phyloP scores from a whole-genome alignment of 2,329 filamentous ascomycete genomes.

The Chaetoscypha palmicola region DNA sequence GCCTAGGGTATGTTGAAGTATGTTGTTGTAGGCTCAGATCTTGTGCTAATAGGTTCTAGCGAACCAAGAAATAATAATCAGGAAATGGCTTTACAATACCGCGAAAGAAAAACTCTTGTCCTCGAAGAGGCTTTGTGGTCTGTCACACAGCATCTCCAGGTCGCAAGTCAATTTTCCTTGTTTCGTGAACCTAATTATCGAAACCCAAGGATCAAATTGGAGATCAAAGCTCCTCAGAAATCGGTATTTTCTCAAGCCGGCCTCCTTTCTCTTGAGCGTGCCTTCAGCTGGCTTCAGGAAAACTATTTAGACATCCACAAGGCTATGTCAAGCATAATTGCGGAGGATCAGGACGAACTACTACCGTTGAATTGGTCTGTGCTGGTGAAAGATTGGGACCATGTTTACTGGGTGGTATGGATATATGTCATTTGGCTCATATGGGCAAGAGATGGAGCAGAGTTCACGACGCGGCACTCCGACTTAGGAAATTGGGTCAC shows the following conservation, averaged over 20 bases:
- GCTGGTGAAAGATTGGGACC: conserved; percentile 23
- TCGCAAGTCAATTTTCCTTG: conserved; percentile 3
- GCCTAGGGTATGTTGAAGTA: conserved; percentile 7
- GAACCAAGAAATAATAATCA: conserved; percentile 21
- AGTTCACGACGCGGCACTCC: conserved; percentile 6
- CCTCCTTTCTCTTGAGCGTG: conserved; percentile 20
- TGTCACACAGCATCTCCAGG: conserved; percentile 4
- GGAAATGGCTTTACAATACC: conserved; percentile 20
- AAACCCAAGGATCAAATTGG: not conserved
- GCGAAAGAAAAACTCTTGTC: conserved; percentile 18
- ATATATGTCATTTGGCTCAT: conserved; percentile 17
- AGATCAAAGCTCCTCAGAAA: not conserved
- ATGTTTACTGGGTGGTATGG: conserved; percentile 25
- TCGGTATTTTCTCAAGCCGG: conserved; percentile 2
- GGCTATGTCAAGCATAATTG: conserved; percentile 13
- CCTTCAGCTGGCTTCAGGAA: conserved; percentile 17
- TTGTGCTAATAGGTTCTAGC: no score
- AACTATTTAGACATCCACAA: conserved; percentile 11
- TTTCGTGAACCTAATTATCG: conserved; percentile 8
- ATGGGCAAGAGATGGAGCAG: conserved; percentile 10
- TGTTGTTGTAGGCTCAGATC: not conserved
- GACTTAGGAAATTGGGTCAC: conserved; percentile 11
- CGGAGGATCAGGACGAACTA: conserved; percentile 24
- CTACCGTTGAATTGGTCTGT: conserved; percentile 23
- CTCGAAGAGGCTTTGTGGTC: conserved; percentile 9